Evolutionary conservation across 179 eudicot genomes (phyloP).

Genomic region (Corrigiola litoralis): DNA sequence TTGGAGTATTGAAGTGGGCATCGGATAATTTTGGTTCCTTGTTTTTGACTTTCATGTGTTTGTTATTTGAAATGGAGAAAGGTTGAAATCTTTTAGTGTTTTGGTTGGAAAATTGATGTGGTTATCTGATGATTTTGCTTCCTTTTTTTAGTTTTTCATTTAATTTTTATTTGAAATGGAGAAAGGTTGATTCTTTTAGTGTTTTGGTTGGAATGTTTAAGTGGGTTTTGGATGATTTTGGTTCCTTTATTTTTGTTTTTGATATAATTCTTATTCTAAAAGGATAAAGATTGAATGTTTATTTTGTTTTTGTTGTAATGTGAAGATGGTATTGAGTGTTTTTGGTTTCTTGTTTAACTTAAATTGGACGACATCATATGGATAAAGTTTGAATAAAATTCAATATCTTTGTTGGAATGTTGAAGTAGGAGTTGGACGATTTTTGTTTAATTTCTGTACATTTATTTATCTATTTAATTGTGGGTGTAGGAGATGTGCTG

Average conservation of each 20-base stretch:
- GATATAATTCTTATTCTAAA: no score
- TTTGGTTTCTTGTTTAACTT: no score
- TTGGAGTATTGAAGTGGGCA: slow-evolving; percentile 4
- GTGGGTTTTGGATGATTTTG: slow-evolving; percentile 6
- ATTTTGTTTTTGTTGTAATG: no score
- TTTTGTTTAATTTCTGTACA: no score
- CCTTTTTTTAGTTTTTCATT: not conserved
- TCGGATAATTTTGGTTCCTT: not conserved
- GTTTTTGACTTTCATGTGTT: not conserved
- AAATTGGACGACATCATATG: no score
- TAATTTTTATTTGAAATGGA: no score
- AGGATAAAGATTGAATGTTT: no score
- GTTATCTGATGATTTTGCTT: not conserved
- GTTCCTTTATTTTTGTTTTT: not conserved
- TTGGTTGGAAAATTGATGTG: not conserved
- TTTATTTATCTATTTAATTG: no score
- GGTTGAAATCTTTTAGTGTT: not conserved
- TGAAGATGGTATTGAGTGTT: no score
- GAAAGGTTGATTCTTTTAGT: not conserved
- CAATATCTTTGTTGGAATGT: no score
- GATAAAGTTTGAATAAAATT: no score
- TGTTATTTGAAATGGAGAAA: not conserved
- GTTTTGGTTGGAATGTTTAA: not conserved
- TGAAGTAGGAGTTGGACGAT: no score
- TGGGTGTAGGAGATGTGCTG: slow-evolving; percentile 79